A percentile compares a stretch with the other conserved stretches of the same genome.
phyloP scores from a whole-genome alignment of 768 basidiomycete genomes.

The Hygrocybe coccinea region DNA sequence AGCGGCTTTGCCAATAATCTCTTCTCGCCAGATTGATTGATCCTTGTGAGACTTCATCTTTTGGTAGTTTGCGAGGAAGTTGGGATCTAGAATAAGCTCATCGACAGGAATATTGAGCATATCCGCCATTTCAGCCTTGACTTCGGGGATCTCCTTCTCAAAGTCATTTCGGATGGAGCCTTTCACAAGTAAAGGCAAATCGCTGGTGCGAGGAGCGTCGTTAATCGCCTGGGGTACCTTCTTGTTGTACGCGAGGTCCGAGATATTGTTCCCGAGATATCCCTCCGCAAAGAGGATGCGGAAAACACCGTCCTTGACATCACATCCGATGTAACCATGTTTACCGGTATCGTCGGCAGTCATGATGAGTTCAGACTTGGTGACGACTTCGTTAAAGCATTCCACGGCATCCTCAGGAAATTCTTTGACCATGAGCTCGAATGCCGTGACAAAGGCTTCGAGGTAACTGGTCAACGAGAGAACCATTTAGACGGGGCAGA shows the following conservation, averaged over 20 bases:
- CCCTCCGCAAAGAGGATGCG: constrained; percentile 35
- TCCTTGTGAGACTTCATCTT: constrained; percentile 24
- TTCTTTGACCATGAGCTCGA: constrained; percentile 27
- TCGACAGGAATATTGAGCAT: constrained; percentile 26
- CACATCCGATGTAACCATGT: constrained; percentile 28
- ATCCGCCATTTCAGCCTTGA: constrained; percentile 26
- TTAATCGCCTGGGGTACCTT: constrained; percentile 30
- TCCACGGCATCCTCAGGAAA: too few species aligned
- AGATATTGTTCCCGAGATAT: constrained; percentile 30
- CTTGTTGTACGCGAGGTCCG: constrained; percentile 19
- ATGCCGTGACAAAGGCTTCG: constrained; percentile 32
- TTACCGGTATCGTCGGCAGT: constrained; percentile 30
- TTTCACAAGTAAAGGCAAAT: constrained; percentile 31
- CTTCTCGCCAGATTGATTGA: constrained; percentile 20
- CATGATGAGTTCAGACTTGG: too few species aligned
- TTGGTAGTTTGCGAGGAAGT: constrained; percentile 34
- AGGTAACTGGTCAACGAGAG: constrained; percentile 35
- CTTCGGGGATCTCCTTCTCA: constrained; percentile 27
- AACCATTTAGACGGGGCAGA: too few species aligned
- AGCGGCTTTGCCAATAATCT: constrained; percentile 14
- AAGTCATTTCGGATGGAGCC: constrained; percentile 31
- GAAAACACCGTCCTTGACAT: constrained; percentile 37
- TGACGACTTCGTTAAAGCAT: too few species aligned
- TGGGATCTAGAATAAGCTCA: constrained; percentile 37
- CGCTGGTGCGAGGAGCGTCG: too few species aligned